phyloP scores from a whole-genome alignment of 2,329 filamentous ascomycete genomes.

The Talaromyces sp. region DNA sequence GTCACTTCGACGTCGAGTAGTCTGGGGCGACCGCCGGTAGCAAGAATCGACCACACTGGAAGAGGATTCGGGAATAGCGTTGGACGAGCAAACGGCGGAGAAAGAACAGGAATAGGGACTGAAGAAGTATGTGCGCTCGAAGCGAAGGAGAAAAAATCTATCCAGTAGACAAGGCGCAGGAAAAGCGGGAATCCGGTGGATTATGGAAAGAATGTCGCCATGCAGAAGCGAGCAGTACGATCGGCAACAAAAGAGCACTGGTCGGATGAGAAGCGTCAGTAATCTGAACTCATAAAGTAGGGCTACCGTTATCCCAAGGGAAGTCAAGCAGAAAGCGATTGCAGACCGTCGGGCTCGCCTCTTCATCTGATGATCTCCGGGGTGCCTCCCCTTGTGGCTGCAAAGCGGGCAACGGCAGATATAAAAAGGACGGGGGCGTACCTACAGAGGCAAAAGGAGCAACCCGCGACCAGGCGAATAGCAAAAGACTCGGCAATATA shows the following conservation, averaged over 20 bases:
- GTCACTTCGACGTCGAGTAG: background rate
- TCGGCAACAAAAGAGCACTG: constrained; percentile 6
- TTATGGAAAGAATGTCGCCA: constrained; percentile 2
- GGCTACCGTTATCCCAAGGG: background rate
- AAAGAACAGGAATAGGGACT: background rate
- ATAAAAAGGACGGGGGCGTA: constrained; percentile 1
- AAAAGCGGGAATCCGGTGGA: background rate
- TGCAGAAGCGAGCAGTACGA: constrained; percentile 7
- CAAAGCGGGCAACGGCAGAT: background rate
- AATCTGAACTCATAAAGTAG: background rate
- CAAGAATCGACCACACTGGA: background rate
- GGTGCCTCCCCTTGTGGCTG: background rate
- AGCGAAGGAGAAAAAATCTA: constrained; percentile 6
- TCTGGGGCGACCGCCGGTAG: background rate
- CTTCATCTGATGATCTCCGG: constrained; percentile 2
- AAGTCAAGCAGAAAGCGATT: background rate
- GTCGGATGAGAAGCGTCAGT: constrained; percentile 1
- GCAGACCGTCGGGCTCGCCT: background rate
- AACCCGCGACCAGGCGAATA: constrained; percentile 11
- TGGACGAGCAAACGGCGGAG: background rate
- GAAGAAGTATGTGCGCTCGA: constrained; percentile 6
- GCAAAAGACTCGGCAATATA: constrained; percentile 1
- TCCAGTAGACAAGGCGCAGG: constrained; percentile 9
- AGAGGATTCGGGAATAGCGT: background rate
- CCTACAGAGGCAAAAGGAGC: constrained; percentile 1